Percentiles rank a stretch among this genome's conserved stretches.
Evolutionary conservation across 1,139 yeast species (phyloP).

Genomic region (Taiozyma sp.): DNA sequence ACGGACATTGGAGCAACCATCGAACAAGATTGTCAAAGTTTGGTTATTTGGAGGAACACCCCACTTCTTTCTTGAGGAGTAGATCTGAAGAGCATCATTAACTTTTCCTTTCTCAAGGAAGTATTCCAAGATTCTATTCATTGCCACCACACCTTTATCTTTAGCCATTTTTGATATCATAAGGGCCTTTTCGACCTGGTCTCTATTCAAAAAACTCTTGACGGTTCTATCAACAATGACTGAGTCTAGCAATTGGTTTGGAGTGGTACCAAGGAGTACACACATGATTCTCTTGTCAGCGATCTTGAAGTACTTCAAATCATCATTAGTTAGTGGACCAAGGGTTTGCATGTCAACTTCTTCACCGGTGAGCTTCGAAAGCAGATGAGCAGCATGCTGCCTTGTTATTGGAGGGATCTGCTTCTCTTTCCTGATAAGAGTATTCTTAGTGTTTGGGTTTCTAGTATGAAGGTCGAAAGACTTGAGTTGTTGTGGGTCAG

Average conservation of each 20-base stretch:
- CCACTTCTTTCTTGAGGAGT: slow-evolving; percentile 57
- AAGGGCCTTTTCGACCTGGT: slow-evolving; percentile 48
- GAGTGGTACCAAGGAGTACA: slow-evolving; percentile 53
- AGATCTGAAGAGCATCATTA: slow-evolving; percentile 45
- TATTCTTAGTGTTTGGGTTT: background rate
- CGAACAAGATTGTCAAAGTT: slow-evolving; percentile 51
- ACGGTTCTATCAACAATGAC: slow-evolving; percentile 50
- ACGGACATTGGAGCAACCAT: slow-evolving; percentile 45
- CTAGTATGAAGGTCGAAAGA: slow-evolving; percentile 2
- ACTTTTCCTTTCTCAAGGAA: slow-evolving; percentile 35
- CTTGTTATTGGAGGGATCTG: slow-evolving; percentile 10
- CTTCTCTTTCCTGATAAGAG: background rate
- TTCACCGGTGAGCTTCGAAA: slow-evolving; percentile 14
- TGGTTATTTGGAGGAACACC: slow-evolving; percentile 49
- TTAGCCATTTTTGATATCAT: slow-evolving; percentile 48
- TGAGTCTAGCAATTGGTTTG: slow-evolving; percentile 52
- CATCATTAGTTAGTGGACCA: slow-evolving; percentile 32
- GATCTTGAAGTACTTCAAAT: slow-evolving; percentile 27
- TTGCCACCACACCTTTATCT: slow-evolving; percentile 49
- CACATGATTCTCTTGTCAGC: slow-evolving; percentile 42
- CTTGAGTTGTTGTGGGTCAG: slow-evolving; percentile 4
- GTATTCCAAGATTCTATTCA: slow-evolving; percentile 55
- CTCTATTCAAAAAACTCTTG: slow-evolving; percentile 42
- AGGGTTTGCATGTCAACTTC: slow-evolving; percentile 21
- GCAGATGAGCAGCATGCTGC: slow-evolving; percentile 22